Evolutionary conservation across 108 stramenopile genomes (phyloP), one percentile per base, ranked within the genome.

Genomic region (Nitzschia putrida): DNA sequence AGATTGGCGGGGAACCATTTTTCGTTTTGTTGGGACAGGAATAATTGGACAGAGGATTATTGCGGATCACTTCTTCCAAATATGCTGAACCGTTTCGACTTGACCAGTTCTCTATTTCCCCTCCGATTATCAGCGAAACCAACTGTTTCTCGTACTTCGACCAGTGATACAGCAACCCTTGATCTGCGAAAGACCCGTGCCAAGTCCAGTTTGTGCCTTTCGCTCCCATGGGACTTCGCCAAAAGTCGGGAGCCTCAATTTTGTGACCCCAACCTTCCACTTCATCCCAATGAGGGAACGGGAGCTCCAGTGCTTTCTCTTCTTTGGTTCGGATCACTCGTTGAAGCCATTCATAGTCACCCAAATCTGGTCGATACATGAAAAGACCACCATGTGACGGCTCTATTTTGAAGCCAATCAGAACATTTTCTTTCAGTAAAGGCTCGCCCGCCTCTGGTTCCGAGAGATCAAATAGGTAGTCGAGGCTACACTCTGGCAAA

Each of bases 401-500:
- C 47, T 83, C 83, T 9, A 38, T 49, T 41, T 34, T 61, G 38
- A 50, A 79, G 11, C 77, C 60, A 14, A 83, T n/a, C 8, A 88
- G 55, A 9, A 88, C 45, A 68, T 83, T 85, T 25, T 66, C 64
- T 57, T 72, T 69, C 26, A 88, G 57, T n/a, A 68, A 10, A 3
- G 57, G 13, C 10, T 58, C 21, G 0, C 25, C 26, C 2, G 41
- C 44, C 14, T 60, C 55, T 55, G 71, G 74, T 12, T 60, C 71
- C 20, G 82, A 81, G 49, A 80, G 49, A 12, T 80, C 57, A 63
- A 90, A 87, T 16, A 85, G 39, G 51, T 81, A 81, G 53, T 90
- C 89, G 69, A 86, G 54, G 60, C 80, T 79, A 40, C 75, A 77
- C n/a, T 79, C 49, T 20, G 89, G 89, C 50, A 87, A 63, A 13